A percentile compares a stretch with the other conserved stretches of the same genome.
These are phyloP conservation scores for Pisolithus marmoratus DNA, from an alignment of 768 basidiomycete species.

Conservation along the genomic window DNA sequence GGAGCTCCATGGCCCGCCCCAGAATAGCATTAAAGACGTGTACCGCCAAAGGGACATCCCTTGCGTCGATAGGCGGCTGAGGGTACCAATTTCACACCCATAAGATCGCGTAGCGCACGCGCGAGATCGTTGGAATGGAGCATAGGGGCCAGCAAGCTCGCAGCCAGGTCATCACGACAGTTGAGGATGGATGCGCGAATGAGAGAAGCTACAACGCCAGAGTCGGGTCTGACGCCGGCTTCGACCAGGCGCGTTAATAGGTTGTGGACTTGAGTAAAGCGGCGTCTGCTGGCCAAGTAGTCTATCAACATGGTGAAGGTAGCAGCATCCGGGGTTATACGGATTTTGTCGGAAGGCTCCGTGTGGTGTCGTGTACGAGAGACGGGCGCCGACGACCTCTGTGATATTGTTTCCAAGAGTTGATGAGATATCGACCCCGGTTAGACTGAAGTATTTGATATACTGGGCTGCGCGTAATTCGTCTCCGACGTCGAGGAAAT, in stretches of 20 bases:
- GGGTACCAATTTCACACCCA: constrained; percentile 15
- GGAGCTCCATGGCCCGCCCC: constrained; percentile 39
- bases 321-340: constrained; percentile 42
- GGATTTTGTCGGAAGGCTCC: constrained; percentile 3
- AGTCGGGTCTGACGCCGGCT: constrained; percentile 39
- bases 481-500: constrained; percentile 53
- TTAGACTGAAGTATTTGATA: constrained; percentile 44
- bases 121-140: constrained; percentile 31
- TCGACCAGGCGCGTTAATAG: constrained; percentile 44
- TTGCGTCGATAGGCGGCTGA: constrained; percentile 23
- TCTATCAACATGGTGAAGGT: constrained; percentile 65
- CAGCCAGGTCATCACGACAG: constrained; percentile 43
- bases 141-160: constrained; percentile 44
- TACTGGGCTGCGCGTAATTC: constrained; percentile 39
- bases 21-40: constrained; percentile 61
- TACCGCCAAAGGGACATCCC: constrained; percentile 29
- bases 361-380: constrained; percentile 1
- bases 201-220: constrained; percentile 45
- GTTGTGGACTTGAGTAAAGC: constrained; percentile 40
- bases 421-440: constrained; percentile 15
- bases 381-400: constrained; percentile 24
- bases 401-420: constrained; percentile 20
- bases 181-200: constrained; percentile 49
- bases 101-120: constrained; percentile 12
- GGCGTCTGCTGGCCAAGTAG: constrained; percentile 39